These are phyloP conservation scores for Heracleum sosnowskyi DNA, from an alignment of 129 eudicot genomes.

Conservation along the genomic window DNA sequence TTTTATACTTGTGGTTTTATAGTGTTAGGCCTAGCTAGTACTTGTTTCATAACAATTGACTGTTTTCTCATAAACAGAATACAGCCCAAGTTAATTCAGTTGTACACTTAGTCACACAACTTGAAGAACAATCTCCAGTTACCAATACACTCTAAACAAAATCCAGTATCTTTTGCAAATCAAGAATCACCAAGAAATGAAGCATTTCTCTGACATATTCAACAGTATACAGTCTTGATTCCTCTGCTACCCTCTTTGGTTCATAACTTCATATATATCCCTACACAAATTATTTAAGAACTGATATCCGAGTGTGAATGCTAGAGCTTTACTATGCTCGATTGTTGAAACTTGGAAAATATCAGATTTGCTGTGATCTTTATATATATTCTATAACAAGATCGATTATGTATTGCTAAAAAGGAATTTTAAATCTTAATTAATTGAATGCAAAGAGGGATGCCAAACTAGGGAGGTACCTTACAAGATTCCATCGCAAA, in stretches of 20 bases:
- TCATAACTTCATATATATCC: background rate
- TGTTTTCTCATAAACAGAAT: background rate
- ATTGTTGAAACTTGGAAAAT: background rate
- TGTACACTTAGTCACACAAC: background rate
- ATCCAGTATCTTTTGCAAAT: background rate
- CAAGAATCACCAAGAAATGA: background rate
- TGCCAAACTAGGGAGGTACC: constrained; percentile 30
- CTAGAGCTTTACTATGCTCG: background rate
- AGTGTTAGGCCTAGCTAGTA: background rate
- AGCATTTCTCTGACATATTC: background rate
- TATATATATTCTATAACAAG: background rate
- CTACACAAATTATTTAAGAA: background rate
- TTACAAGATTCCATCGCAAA: constrained; percentile 60
- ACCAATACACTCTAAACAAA: background rate
- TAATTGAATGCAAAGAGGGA: background rate
- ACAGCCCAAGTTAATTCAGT: background rate
- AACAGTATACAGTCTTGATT: background rate
- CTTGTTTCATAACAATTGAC: background rate
- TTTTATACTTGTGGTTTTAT: background rate
- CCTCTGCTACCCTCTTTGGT: background rate
- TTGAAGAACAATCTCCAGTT: background rate
- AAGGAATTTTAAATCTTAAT: background rate
- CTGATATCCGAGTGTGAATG: background rate
- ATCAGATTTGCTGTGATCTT: background rate
- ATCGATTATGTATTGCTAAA: background rate